Percentiles rank a stretch among this genome's conserved stretches.
Evolutionary conservation across 2,329 filamentous ascomycete genomes (phyloP).

Genomic region (Pyrenochaeta sp.): DNA sequence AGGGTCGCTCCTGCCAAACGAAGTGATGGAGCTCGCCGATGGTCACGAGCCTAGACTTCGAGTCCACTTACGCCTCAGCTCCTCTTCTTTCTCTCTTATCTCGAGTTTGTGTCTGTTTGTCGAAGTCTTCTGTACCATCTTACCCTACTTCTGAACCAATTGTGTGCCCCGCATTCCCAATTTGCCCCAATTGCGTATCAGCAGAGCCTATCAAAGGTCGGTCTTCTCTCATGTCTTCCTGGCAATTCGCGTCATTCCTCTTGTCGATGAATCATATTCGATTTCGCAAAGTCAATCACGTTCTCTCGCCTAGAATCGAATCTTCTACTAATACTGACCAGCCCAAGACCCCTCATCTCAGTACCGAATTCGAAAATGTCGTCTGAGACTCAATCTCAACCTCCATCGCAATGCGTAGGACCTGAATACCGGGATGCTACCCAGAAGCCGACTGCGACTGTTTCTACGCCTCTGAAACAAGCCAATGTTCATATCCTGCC

Average conservation of each 20-base stretch:
- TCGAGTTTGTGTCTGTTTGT: slow-evolving; percentile 23
- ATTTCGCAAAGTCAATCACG: not conserved
- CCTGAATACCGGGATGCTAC: slow-evolving; percentile 78
- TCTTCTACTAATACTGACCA: slow-evolving; percentile 5
- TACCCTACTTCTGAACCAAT: slow-evolving; percentile 17
- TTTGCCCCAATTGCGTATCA: slow-evolving; percentile 15
- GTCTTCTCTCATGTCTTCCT: not conserved
- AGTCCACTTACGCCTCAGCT: slow-evolving; percentile 23
- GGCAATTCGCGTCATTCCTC: not conserved
- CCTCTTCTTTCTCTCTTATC: slow-evolving; percentile 30
- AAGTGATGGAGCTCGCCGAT: slow-evolving; percentile 42
- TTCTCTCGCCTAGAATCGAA: not conserved
- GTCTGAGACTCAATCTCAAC: slow-evolving; percentile 38
- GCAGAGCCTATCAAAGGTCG: slow-evolving; percentile 4
- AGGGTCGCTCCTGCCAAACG: slow-evolving; percentile 28
- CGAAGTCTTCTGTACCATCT: slow-evolving; percentile 16
- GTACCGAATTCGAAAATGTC: slow-evolving; percentile 30
- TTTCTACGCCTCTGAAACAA: slow-evolving; percentile 81
- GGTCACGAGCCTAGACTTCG: slow-evolving; percentile 43
- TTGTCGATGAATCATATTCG: not conserved
- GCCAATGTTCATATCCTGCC: slow-evolving; percentile 90
- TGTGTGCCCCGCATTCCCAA: slow-evolving; percentile 17
- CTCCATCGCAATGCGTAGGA: slow-evolving; percentile 71
- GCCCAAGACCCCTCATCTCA: slow-evolving; percentile 12
- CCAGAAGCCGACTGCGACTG: slow-evolving; percentile 85